Evolutionary conservation across 2,329 filamentous ascomycete genomes (phyloP), one percentile per base, ranked within the genome.

Genomic region (Cercospora canescens): DNA sequence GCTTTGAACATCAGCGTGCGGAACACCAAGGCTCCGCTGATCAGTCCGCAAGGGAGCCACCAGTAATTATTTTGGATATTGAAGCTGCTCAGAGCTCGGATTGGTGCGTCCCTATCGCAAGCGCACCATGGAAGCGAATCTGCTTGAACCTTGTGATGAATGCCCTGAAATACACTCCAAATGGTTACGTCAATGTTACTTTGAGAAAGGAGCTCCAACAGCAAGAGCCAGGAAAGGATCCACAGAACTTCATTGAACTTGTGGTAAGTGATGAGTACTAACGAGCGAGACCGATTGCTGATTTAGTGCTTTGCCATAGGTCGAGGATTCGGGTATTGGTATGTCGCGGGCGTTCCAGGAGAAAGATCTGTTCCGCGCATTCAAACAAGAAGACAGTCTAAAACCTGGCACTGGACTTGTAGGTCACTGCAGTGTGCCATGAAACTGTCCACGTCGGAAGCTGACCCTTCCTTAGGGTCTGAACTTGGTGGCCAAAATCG

Each of bases 141-240:
- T 74, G 82, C 39, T 80, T 69, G 39, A 83, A 84, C 59, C 63
- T 84, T 1, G 79, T 83, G 8, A 79, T 78, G 0, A 85, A 84
- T 71, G 76, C 81, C 0, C 71, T 85, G 14, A 84, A 84, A 67
- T 83, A 84, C 68, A 83, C 81, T 0, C 64, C 73, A 9, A 62
- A 57, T 14, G 67, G 65, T 3, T 64, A 56, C 26, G 50, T 65
- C 30, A 65, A 60, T 30, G 34, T 67, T 9, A 45, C 39, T 8
- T 45, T 45, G 18, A n/a, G 39, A 4, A 45, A 21, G 7, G 2
- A 6, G 18, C 5, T 8, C n/a, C 39, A 12, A 21, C 6, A n/a
- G 6, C 4, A 45, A 14, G 18, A 12, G 12, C n/a, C 39, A 4
- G 18, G 12, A 6, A 6, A 9, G 18, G 39, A 21, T 9, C 39